phyloP scores from a whole-genome alignment of 768 basidiomycete species.

The Boletus subcaerulescens region DNA sequence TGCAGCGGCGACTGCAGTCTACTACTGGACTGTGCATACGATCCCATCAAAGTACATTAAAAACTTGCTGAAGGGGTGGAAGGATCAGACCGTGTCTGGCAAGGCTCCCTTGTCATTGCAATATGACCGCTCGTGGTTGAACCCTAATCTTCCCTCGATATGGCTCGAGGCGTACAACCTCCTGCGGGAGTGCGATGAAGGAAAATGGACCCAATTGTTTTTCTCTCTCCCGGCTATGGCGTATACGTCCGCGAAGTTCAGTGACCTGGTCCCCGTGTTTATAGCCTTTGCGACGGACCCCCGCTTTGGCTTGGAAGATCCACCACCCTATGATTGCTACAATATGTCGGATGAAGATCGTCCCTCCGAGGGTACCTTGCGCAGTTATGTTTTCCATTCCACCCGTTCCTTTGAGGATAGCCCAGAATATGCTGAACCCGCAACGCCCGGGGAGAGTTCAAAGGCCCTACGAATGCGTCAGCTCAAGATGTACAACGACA shows the following conservation, averaged over 20 bases:
- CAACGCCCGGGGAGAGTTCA: not conserved
- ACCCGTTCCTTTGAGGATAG: conserved; percentile 9
- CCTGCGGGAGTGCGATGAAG: conserved; percentile 12
- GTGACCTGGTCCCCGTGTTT: conserved; percentile 25
- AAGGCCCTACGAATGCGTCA: conserved; percentile 2
- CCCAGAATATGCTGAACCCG: conserved; percentile 4
- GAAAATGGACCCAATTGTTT: conserved; percentile 19
- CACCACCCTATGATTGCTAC: conserved; percentile 17
- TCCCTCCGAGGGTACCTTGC: not conserved
- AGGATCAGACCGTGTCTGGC: not conserved
- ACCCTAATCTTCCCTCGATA: conserved; percentile 8
- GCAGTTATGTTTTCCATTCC: not conserved
- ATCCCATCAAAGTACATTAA: not conserved
- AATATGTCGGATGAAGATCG: conserved; percentile 5
- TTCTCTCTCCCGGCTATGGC: conserved; percentile 35
- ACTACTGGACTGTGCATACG: not conserved
- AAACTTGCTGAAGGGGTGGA: conserved; percentile 10
- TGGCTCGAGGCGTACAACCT: conserved; percentile 33
- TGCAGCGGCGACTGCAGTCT: conserved; percentile 7
- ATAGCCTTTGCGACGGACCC: conserved; percentile 30
- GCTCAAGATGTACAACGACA: conserved; percentile 1
- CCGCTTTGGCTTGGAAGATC: conserved; percentile 6
- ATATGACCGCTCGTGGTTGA: conserved; percentile 32
- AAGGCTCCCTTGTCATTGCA: conserved; percentile 7
- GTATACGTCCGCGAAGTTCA: conserved; percentile 18